Percentiles rank a stretch among this genome's conserved stretches.
phyloP scores from a whole-genome alignment of 2,329 filamentous ascomycete genomes.

The Colletotrichum kahawae region DNA sequence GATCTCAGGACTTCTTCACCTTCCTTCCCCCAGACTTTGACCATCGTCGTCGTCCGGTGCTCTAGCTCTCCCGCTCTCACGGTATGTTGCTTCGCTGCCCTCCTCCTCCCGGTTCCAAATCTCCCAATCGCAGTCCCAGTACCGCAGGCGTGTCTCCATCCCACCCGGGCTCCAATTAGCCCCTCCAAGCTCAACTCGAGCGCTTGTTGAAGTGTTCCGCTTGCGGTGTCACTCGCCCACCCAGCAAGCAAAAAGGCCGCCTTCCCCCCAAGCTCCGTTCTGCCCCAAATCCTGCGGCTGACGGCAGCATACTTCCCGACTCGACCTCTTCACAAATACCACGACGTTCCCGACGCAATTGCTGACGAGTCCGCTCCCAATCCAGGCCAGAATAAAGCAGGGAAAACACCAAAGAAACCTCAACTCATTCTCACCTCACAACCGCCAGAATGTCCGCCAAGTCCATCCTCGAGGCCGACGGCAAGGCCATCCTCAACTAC shows the following conservation, averaged over 20 bases:
- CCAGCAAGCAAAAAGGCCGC: neutral
- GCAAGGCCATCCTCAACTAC: slow-evolving; percentile 99
- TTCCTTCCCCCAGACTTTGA: slow-evolving; percentile 16
- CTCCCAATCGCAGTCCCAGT: neutral
- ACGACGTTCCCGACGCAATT: neutral
- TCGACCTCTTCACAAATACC: neutral
- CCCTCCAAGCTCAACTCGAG: slow-evolving; percentile 4
- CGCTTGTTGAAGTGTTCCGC: neutral
- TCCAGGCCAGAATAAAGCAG: slow-evolving; percentile 9
- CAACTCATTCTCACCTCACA: neutral
- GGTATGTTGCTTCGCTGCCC: slow-evolving; percentile 7
- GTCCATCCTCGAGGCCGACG: slow-evolving; percentile 97
- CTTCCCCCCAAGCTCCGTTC: neutral
- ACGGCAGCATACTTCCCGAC: neutral
- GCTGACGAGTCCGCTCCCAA: neutral
- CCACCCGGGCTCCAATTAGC: neutral
- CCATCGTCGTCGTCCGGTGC: slow-evolving; percentile 19
- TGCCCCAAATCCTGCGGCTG: neutral
- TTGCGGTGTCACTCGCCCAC: slow-evolving; percentile 14
- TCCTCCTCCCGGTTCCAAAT: neutral
- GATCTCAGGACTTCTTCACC: slow-evolving; percentile 20
- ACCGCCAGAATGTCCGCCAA: slow-evolving; percentile 66
- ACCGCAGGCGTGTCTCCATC: neutral
- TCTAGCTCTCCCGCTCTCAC: slow-evolving; percentile 2
- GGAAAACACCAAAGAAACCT: slow-evolving; percentile 14